Evolutionary conservation across 2,329 filamentous ascomycete genomes (phyloP).

Genomic region (Periconia macrospinosa): DNA sequence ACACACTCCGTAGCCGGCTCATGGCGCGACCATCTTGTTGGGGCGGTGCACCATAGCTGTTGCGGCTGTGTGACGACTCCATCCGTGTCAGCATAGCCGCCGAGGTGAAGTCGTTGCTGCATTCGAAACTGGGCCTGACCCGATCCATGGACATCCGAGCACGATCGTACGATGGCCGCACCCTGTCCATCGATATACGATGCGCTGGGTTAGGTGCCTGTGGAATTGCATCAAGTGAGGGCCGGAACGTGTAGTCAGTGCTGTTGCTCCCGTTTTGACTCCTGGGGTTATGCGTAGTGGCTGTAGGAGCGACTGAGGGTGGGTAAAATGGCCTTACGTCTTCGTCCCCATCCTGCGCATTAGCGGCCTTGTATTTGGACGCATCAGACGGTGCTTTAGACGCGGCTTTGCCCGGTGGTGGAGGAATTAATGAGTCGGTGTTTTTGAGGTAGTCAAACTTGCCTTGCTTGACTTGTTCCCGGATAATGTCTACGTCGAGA

Average conservation of each 20-base stretch:
- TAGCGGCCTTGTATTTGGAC: constrained; percentile 44
- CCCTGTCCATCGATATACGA: constrained; percentile 43
- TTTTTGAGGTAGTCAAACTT: constrained; percentile 75
- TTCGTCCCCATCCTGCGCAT: constrained; percentile 67
- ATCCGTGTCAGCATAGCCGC: constrained; percentile 82
- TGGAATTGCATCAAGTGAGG: constrained; percentile 33
- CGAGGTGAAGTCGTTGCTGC: constrained; percentile 86
- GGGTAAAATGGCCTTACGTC: constrained; percentile 92
- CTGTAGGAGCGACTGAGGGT: constrained; percentile 78
- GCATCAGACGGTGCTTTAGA: constrained; percentile 63
- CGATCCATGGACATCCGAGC: constrained; percentile 86
- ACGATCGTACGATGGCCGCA: constrained; percentile 84
- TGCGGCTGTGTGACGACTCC: constrained; percentile 62
- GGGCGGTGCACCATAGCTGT: constrained; percentile 20
- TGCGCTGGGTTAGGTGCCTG: constrained; percentile 5
- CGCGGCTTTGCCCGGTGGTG: constrained; percentile 44
- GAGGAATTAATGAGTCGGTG: constrained; percentile 54
- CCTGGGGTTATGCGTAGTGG: constrained; percentile 68
- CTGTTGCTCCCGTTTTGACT: constrained; percentile 93
- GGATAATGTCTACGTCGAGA: constrained; percentile 89
- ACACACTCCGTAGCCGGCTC: constrained; percentile 34
- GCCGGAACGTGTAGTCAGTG: constrained; percentile 75
- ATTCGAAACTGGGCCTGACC: constrained; percentile 80
- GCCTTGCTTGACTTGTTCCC: constrained; percentile 84
- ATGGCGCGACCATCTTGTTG: constrained; percentile 2